Evolutionary conservation across 2,329 filamentous ascomycete species (phyloP), one percentile per base, ranked within the genome.

Genomic region (Pseudocercospora crystallina): DNA sequence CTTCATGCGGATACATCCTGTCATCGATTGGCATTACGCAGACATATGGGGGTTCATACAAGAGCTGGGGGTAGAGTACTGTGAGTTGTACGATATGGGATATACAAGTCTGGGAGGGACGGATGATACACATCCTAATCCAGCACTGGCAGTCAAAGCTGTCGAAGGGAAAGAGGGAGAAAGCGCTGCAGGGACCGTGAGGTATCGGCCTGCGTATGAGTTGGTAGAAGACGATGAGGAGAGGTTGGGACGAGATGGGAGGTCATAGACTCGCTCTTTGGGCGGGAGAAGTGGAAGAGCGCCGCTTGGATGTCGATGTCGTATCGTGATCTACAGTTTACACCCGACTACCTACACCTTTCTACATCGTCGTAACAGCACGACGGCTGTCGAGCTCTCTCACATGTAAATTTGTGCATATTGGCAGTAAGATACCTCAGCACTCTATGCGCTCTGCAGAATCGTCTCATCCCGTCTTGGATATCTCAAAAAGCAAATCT

Each of bases 11-110:
- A 80, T 97, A 53, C 90, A 99, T 71, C 92, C 94, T 0, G 88
- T 99, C 8, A 91, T 99, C 65, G 94, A 99, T 71, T 99, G 94
- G 94, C 89, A 94, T 69, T 96, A 96, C 70, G 82, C 83, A 9
- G 92, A 97, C 69, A 92, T 97, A 47, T 97, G 94, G 94, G 83
- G 85, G 13, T 94, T 95, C 67, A 87, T 95, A 55, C 81, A 86
- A 29, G 84, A 87, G 64, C 74, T 97, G 29, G 79, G 83, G 1
- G 84, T 97, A 26, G 84, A 85, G 5, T 99, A 96, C 67, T 97
- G 94, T 70, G 73, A 77, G 9, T 76, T 99, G 20, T 99, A 99
- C 70, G 90, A 96, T 68, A 76, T 77, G 59, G 92, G 92, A 8
- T 96, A 94, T 71, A 96, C 94, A 2, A 92, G 87, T 57, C 77